Conservation (phyloP, 83 land plant genomes). For the Thuja plicata region DNA sequence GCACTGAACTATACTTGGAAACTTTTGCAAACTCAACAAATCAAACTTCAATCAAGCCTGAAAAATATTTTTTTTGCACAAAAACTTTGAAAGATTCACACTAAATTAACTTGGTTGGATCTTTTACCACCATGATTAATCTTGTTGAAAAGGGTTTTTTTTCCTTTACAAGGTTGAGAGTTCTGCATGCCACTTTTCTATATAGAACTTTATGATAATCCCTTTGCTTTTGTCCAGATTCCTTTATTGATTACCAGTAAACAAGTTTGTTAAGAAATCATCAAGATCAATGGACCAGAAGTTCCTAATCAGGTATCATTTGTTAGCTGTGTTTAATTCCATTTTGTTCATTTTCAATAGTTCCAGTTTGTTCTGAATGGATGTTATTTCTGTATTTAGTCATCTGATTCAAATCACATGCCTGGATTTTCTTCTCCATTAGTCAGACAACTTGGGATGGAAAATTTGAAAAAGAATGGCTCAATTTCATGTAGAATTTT, state of each 20-base stretch:
- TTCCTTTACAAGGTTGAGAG: too few species aligned
- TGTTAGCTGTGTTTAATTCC: background rate
- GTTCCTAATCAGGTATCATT: background rate
- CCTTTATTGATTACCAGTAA: slow-evolving; percentile 17
- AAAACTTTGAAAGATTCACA: too few species aligned
- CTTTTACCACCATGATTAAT: too few species aligned
- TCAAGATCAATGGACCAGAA: slow-evolving; percentile 11
- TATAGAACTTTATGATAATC: background rate
- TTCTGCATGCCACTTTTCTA: background rate
- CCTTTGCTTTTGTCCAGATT: slow-evolving; percentile 4
- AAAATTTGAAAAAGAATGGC: background rate
- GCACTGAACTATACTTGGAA: too few species aligned
- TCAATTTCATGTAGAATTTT: background rate
- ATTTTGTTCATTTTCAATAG: background rate
- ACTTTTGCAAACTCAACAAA: too few species aligned
- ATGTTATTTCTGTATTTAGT: background rate
- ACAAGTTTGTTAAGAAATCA: slow-evolving; percentile 6
- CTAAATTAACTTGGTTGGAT: too few species aligned
- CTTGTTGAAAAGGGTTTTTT: too few species aligned
- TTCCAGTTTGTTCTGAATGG: background rate
- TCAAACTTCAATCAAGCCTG: too few species aligned
- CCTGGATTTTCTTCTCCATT: background rate
- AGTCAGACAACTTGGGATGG: background rate
- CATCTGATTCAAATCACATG: background rate
- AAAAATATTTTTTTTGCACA: too few species aligned